phyloP scores from a whole-genome alignment of 176 grass and related monocot species.

The Zizania latifolia region DNA sequence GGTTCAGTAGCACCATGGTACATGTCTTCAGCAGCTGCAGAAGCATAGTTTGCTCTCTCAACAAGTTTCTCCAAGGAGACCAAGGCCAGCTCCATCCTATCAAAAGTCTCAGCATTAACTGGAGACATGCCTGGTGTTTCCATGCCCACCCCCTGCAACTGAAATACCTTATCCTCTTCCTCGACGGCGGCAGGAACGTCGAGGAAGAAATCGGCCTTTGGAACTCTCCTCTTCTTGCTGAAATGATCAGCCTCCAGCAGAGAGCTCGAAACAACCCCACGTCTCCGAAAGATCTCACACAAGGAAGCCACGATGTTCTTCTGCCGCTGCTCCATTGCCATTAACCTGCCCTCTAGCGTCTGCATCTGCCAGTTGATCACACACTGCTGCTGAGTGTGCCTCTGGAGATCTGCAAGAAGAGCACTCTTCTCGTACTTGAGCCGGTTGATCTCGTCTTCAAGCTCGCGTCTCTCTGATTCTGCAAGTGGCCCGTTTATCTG shows the following conservation, averaged over 20 bases:
- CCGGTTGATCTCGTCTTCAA: conserved; percentile 65
- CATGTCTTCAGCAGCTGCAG: conserved; percentile 25
- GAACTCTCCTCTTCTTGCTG: conserved; percentile 72
- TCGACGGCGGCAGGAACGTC: conserved; percentile 7
- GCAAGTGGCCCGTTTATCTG: conserved; percentile 34
- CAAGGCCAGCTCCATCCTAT: conserved; percentile 70
- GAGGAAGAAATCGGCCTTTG: conserved; percentile 32
- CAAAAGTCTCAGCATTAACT: conserved; percentile 37
- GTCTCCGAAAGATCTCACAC: conserved; percentile 37
- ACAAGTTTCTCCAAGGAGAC: conserved; percentile 69
- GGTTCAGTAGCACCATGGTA: conserved; percentile 19
- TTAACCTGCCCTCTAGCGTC: conserved; percentile 48
- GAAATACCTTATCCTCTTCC: conserved; percentile 24
- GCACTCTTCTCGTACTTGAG: conserved; percentile 57
- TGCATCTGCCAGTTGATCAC: conserved; percentile 63
- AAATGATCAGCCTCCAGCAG: conserved; percentile 1
- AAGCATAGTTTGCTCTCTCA: conserved; percentile 29
- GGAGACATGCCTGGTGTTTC: conserved; percentile 4
- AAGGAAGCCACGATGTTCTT: conserved; percentile 32
- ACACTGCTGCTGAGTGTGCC: conserved; percentile 39
- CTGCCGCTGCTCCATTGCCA: conserved; percentile 48
- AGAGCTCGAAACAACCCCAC: conserved; percentile 2
- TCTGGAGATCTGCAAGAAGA: conserved; percentile 48
- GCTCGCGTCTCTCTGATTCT: conserved; percentile 41
- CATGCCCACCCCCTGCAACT: background rate